These are phyloP conservation scores for Aspergillus melleus DNA, from an alignment of 2,329 filamentous ascomycete genomes.

Conservation along the genomic window DNA sequence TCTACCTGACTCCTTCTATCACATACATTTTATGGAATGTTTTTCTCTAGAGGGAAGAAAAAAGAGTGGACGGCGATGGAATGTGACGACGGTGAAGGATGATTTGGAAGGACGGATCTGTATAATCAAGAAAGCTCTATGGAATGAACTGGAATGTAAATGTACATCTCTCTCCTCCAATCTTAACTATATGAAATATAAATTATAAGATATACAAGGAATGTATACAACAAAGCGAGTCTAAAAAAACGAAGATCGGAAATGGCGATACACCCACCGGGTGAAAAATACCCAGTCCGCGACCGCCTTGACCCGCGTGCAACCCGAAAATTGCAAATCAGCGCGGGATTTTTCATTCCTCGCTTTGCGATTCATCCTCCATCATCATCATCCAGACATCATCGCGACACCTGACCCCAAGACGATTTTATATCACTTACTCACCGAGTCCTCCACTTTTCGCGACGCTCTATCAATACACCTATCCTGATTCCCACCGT, in stretches of 20 bases:
- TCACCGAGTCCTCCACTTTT: no score
- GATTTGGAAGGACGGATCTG: conserved; percentile 1
- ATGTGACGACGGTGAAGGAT: not conserved
- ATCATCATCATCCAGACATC: not conserved
- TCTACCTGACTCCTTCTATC: not conserved
- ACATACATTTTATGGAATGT: not conserved
- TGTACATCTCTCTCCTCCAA: not conserved
- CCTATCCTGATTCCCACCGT: no score
- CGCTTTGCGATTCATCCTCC: not conserved
- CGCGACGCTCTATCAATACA: no score
- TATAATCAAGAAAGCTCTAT: conserved; percentile 1
- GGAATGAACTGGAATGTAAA: conserved; percentile 7
- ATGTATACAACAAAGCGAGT: not conserved
- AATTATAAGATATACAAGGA: not conserved
- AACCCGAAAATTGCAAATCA: conserved; percentile 11
- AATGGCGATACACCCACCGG: not conserved
- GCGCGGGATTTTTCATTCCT: not conserved
- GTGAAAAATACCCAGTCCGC: conserved; percentile 5
- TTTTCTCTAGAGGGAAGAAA: not conserved
- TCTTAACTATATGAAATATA: not conserved
- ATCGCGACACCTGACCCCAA: not conserved
- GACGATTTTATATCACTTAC: no score
- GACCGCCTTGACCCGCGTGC: not conserved
- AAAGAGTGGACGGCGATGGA: not conserved
- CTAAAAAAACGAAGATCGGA: not conserved